Evolutionary conservation across 2,329 filamentous ascomycete genomes (phyloP).

Genomic region (Magnaporthiopsis incrustans): DNA sequence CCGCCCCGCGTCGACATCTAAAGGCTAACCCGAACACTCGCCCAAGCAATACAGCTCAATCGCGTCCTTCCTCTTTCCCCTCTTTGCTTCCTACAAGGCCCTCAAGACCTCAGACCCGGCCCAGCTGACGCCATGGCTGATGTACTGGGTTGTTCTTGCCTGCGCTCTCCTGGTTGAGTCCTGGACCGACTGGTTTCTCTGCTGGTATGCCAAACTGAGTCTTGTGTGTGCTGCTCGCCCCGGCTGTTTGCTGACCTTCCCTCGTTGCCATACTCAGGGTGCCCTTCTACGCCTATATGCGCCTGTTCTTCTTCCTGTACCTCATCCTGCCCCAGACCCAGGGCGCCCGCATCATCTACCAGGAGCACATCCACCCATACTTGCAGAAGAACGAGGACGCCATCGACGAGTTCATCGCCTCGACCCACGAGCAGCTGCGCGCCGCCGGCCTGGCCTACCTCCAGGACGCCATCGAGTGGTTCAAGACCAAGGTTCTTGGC

Average conservation of each 20-base stretch:
- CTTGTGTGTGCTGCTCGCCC: not conserved
- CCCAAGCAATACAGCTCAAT: constrained; percentile 52
- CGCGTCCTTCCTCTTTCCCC: constrained; percentile 84
- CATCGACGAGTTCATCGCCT: constrained; percentile 85
- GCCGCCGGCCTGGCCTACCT: constrained; percentile 69
- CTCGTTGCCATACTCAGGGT: constrained; percentile 42
- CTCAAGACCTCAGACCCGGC: constrained; percentile 86
- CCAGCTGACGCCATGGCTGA: constrained; percentile 91
- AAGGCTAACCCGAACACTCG: constrained; percentile 6
- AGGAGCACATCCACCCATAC: constrained; percentile 79
- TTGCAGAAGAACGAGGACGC: constrained; percentile 76
- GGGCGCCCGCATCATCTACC: constrained; percentile 79
- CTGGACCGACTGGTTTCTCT: constrained; percentile 78
- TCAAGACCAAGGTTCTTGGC: constrained; percentile 73
- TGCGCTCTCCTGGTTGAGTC: constrained; percentile 76
- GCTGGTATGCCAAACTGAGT: constrained; percentile 47
- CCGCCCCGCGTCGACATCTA: not conserved
- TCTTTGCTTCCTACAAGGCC: constrained; percentile 97
- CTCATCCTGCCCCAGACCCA: constrained; percentile 97
- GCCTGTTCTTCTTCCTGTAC: constrained; percentile 81
- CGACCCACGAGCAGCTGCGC: constrained; percentile 70
- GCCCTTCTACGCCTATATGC: constrained; percentile 89
- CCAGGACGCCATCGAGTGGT: constrained; percentile 59
- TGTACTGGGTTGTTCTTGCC: constrained; percentile 96
- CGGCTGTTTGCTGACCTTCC: constrained; percentile 6